Evolutionary conservation across 805 yeast genomes (phyloP), one percentile per base, ranked within the genome.

Genomic region (Pichia rugopelliculosa): DNA sequence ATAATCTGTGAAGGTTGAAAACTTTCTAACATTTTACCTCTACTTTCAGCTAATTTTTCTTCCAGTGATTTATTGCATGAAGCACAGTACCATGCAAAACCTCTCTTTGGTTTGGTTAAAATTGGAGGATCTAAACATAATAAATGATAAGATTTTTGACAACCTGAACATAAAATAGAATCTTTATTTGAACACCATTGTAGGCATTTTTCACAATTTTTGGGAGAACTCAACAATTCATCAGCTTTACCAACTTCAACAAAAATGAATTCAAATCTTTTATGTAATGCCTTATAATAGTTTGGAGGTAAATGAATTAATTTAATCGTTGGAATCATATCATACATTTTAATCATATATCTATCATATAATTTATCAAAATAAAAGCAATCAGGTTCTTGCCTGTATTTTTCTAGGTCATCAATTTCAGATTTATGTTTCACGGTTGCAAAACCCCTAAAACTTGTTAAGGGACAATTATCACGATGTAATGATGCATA

Each of bases 11-110:
- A 56, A 15, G 65, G 62, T 36, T 45, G 54, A 21, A 59, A 50
- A 43, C 63, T 58, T 15, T 61, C 60, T 21, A 66, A 51, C 64
- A 66, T 55, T 17, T 62, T 49, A 20, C 72, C 73, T 46, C 70
- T 60, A 39, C 62, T 64, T 44, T 48, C 42, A n/a, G 54, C 54
- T 50, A 71, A 45, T 50, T 67, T 67, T n/a, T 65, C 62, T 51
- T 80, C 84, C 44, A 76, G 74, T 27, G 69, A 73, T 54, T 78
- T 76, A n/a, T 82, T 73, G 67, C 97, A 89, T 6, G 69, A 61
- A 25, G 87, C 90, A 69, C 97, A 89, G 23, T 87, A 76, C 96
- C 96, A 90, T 9, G 88, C 86, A 60, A 87, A 85, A 1, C 96
- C 96, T 48, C 95, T 69, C 39, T 86, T 81, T 1, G 96, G 96